Percentiles rank a stretch among this genome's conserved stretches.
These are phyloP conservation scores for Phlebiopsis gigantea DNA, from an alignment of 768 basidiomycete species.

Conservation along the genomic window DNA sequence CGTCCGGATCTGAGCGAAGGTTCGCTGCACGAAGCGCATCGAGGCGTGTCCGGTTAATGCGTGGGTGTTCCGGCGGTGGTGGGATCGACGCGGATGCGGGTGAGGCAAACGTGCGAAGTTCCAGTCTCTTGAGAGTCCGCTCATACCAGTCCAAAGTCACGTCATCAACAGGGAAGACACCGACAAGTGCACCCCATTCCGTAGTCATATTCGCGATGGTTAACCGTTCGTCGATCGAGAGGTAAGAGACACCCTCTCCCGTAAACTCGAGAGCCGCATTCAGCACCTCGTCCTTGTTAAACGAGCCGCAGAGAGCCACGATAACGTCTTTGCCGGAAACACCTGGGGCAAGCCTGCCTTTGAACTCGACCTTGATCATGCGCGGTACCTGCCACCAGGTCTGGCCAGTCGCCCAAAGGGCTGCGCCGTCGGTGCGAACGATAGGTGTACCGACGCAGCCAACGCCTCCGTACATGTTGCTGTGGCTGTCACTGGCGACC, in stretches of 20 bases:
- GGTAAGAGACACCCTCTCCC: slow-evolving; percentile 74
- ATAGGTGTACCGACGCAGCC: slow-evolving; percentile 97
- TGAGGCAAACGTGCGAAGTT: slow-evolving; percentile 70
- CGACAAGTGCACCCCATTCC: slow-evolving; percentile 97
- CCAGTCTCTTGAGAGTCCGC: slow-evolving; percentile 59
- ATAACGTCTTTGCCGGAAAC: slow-evolving; percentile 99
- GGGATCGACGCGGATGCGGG: slow-evolving; percentile 48
- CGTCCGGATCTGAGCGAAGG: slow-evolving; percentile 69
- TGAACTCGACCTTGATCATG: slow-evolving; percentile 91
- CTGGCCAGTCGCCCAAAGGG: slow-evolving; percentile 95
- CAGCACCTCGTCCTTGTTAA: slow-evolving; percentile 94
- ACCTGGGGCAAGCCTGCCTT: slow-evolving; percentile 74
- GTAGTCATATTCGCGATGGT: slow-evolving; percentile 99
- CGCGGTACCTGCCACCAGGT: slow-evolving; percentile 99
- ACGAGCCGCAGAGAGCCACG: slow-evolving; percentile 91
- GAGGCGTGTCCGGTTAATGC: slow-evolving; percentile 74
- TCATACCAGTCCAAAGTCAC: slow-evolving; percentile 87
- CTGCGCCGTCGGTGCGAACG: slow-evolving; percentile 91
- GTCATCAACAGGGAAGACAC: slow-evolving; percentile 90
- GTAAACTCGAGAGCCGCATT: slow-evolving; percentile 97
- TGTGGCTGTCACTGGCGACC: slow-evolving; percentile 94
- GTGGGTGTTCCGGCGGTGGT: slow-evolving; percentile 74
- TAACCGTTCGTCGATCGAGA: slow-evolving; percentile 87
- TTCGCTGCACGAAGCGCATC: slow-evolving; percentile 50
- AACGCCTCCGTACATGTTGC: slow-evolving; percentile 99